phyloP scores from a whole-genome alignment of 176 grass and related monocot genomes.

The Thinopyrum elongatum region DNA sequence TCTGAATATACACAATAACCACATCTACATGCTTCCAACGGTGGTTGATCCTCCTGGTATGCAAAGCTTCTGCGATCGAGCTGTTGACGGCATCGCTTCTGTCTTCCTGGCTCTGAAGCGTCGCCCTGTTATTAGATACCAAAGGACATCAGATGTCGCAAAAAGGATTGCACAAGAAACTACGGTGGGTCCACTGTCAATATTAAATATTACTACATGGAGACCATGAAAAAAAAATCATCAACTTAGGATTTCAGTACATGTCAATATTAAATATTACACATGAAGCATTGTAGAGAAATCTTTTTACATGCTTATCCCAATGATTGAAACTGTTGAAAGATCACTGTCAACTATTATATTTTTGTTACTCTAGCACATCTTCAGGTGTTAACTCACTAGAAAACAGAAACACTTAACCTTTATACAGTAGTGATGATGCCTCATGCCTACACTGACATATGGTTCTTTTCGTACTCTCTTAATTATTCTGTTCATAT shows the following conservation, averaged over 20 bases:
- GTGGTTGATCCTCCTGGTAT: constrained; percentile 75
- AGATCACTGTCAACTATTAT: not conserved
- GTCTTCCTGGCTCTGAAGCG: constrained; percentile 95
- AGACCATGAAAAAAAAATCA: not conserved
- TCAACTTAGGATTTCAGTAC: not conserved
- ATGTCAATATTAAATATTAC: not conserved
- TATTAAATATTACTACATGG: not conserved
- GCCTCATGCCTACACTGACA: not conserved
- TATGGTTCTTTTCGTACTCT: not conserved
- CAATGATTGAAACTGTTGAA: not conserved
- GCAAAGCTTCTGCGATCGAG: constrained; percentile 87
- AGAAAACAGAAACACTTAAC: not conserved
- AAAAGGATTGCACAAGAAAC: constrained; percentile 96
- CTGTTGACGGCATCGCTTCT: constrained; percentile 87
- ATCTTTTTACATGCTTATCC: not conserved
- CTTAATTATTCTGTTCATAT: not conserved
- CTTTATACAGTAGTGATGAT: not conserved
- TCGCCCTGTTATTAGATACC: constrained; percentile 84
- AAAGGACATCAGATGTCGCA: constrained; percentile 80
- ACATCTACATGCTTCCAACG: constrained; percentile 87
- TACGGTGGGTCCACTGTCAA: constrained; percentile 50
- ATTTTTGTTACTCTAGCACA: constrained; percentile 17
- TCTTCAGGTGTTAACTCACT: not conserved
- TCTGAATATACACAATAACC: constrained; percentile 74
- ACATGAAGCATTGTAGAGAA: not conserved